Conservation (phyloP, 2,329 filamentous ascomycete genomes). For the Aspergillus udagawae region DNA sequence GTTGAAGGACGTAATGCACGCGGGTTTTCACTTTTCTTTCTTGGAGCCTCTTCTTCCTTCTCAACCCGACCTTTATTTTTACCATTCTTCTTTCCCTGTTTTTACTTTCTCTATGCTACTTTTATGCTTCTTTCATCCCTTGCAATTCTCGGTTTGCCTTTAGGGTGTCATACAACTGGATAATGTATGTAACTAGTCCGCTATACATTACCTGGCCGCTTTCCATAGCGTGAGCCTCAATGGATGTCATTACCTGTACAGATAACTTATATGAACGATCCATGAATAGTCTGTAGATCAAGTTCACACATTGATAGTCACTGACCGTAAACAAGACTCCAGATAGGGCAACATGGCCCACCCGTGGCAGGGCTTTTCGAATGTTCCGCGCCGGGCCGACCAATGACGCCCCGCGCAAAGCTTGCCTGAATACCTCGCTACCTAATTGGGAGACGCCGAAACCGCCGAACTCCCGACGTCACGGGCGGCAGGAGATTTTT, state of each 20-base stretch:
- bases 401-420: slow-evolving; percentile 20
- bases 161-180: slow-evolving; percentile 30
- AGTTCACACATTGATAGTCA: background rate
- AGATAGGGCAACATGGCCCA: slow-evolving; percentile 11
- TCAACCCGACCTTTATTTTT: slow-evolving; percentile 17
- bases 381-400: slow-evolving; percentile 17
- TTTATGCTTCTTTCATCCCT: slow-evolving; percentile 2
- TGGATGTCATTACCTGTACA: slow-evolving; percentile 10
- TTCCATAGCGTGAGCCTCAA: slow-evolving; percentile 10
- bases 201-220: slow-evolving; percentile 12
- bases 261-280: background rate
- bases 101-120: slow-evolving; percentile 12
- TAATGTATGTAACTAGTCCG: slow-evolving; percentile 38
- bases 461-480: slow-evolving; percentile 30
- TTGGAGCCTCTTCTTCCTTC: slow-evolving; percentile 11
- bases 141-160: slow-evolving; percentile 23
- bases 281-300: background rate
- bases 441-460: slow-evolving; percentile 17
- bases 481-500: slow-evolving; percentile 13
- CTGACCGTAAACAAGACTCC: slow-evolving; percentile 14
- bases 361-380: slow-evolving; percentile 8
- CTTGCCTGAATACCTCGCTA: slow-evolving; percentile 5
- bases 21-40: slow-evolving; percentile 4
- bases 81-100: slow-evolving; percentile 14
- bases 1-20: slow-evolving; percentile 25